These are phyloP conservation scores for Escovopsis sp. DNA, from an alignment of 2,329 filamentous ascomycete species.

Conservation along the genomic window DNA sequence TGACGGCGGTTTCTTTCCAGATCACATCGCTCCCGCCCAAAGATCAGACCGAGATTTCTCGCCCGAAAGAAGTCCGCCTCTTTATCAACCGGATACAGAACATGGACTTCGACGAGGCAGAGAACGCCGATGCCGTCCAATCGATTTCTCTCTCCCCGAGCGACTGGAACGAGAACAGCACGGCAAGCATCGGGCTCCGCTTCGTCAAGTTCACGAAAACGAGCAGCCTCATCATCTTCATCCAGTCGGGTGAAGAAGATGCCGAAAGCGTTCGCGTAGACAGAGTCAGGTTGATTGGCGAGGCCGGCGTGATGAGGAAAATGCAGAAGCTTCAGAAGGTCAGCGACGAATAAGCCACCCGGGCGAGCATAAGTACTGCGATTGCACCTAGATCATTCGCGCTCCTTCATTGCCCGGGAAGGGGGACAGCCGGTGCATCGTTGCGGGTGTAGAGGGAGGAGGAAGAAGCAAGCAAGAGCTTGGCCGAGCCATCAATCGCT, in stretches of 20 bases:
- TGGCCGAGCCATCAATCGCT: too few relatives aligned
- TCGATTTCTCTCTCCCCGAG: constrained; percentile 55
- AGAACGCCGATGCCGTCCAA: constrained; percentile 71
- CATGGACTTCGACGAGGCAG: constrained; percentile 88
- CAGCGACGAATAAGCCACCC: constrained; percentile 44
- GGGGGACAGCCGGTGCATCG: too few relatives aligned
- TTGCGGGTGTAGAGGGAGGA: too few relatives aligned
- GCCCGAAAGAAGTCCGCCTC: constrained; percentile 70
- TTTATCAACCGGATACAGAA: constrained; percentile 84
- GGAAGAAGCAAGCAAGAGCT: too few relatives aligned
- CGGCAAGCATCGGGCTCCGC: constrained; percentile 57
- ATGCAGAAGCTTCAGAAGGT: constrained; percentile 95
- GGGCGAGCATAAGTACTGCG: too few relatives aligned
- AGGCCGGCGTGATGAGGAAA: constrained; percentile 79
- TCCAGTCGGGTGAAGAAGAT: constrained; percentile 71
- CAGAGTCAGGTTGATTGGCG: constrained; percentile 67
- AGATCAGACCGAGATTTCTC: constrained; percentile 60
- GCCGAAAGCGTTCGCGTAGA: constrained; percentile 78
- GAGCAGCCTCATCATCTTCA: constrained; percentile 71
- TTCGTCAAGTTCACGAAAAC: constrained; percentile 98
- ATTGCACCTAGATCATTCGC: too few relatives aligned
- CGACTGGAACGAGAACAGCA: constrained; percentile 73
- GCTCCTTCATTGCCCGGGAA: too few relatives aligned
- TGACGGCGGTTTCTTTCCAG: constrained; percentile 28
- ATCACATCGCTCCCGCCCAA: constrained; percentile 67